phyloP scores from a whole-genome alignment of 202 grass and related monocot species.

The Bolboschoenoplectus hybrid region DNA sequence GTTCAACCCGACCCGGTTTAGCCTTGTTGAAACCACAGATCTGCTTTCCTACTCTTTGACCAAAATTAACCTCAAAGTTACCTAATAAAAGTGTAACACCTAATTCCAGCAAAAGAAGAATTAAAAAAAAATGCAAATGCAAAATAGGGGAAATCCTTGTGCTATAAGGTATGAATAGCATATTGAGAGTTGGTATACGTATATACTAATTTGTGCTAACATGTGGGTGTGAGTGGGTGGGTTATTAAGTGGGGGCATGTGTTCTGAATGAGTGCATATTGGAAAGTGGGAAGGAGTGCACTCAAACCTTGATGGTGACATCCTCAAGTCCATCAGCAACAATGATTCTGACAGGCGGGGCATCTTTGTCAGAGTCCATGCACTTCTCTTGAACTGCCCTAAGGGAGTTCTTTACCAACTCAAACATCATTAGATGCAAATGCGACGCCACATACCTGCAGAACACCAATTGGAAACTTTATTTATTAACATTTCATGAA shows the following conservation, averaged over 20 bases:
- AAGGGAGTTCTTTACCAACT: constrained; percentile 97
- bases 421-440: constrained; percentile 94
- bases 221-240: neutral
- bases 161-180: neutral
- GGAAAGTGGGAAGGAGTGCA: neutral
- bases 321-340: constrained; percentile 88
- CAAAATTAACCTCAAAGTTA: constrained; percentile 16
- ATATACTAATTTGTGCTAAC: neutral
- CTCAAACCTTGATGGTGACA: constrained; percentile 90
- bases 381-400: constrained; percentile 87
- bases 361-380: constrained; percentile 86
- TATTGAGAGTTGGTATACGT: neutral
- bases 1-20: neutral
- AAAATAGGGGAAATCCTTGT: neutral
- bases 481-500: constrained; percentile 37
- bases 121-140: neutral
- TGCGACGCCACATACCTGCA: constrained; percentile 80
- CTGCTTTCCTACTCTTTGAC: neutral
- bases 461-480: constrained; percentile 8
- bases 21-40: neutral
- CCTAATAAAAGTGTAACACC: neutral
- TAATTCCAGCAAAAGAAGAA: neutral
- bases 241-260: neutral
- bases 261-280: neutral
- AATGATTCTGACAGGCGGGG: constrained; percentile 79